Percentiles rank a stretch among this genome's conserved stretches.
phyloP scores from a whole-genome alignment of 352 stramenopile genomes.

The Phytophthora megakarya region DNA sequence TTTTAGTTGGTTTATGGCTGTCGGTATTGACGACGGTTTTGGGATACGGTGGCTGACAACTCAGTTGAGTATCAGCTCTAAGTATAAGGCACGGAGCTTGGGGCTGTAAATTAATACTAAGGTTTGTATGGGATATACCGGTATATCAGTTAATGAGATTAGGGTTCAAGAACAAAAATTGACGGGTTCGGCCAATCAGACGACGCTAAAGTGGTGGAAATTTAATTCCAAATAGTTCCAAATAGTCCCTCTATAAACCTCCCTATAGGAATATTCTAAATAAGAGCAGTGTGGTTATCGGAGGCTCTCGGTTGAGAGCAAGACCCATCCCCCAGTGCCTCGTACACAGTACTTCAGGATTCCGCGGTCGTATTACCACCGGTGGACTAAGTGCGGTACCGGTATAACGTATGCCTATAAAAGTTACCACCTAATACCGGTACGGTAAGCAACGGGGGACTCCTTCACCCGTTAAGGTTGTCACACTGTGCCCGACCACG shows the following conservation, averaged over 20 bases:
- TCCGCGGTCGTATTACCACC: no score
- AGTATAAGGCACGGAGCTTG: not conserved
- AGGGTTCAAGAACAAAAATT: not conserved
- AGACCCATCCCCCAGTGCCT: no score
- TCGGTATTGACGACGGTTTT: slow-evolving; percentile 3
- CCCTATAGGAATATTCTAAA: not conserved
- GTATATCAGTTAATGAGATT: not conserved
- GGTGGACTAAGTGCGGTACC: no score
- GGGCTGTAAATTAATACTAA: not conserved
- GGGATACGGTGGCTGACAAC: not conserved
- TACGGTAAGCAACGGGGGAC: no score
- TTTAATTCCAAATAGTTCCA: not conserved
- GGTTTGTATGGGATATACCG: not conserved
- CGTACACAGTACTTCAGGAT: no score
- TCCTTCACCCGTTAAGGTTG: no score
- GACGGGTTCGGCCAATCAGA: not conserved
- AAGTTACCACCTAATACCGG: no score
- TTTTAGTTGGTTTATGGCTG: not conserved
- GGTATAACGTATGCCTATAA: no score
- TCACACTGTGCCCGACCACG: no score
- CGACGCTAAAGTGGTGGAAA: not conserved
- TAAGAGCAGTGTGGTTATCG: no score
- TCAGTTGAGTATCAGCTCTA: not conserved
- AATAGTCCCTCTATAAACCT: not conserved
- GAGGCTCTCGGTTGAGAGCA: no score